Evolutionary conservation across 192 early-diverging fungal genomes (phyloP).

Genomic region (Haplosporangium gracile): DNA sequence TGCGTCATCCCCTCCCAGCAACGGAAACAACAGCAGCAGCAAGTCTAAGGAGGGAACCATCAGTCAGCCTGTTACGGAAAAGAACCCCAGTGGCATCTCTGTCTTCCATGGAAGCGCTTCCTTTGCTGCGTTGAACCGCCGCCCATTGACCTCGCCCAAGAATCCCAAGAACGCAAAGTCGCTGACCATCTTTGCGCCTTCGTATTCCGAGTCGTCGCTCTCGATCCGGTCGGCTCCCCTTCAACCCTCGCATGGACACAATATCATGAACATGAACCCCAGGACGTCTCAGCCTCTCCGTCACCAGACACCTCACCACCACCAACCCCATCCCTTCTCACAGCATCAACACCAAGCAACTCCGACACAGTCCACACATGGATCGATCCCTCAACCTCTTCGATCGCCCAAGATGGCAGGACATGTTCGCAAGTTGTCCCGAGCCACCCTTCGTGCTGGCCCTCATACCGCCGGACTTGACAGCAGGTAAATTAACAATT

Average conservation of each 20-base stretch:
- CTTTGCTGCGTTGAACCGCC: slow-evolving; percentile 35
- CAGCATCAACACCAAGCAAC: slow-evolving; percentile 21
- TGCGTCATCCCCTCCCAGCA: not conserved
- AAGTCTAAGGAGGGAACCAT: not conserved
- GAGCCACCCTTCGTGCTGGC: slow-evolving; percentile 33
- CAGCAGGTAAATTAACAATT: slow-evolving; percentile 23
- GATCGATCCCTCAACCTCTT: slow-evolving; percentile 37
- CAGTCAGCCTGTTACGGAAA: slow-evolving; percentile 47
- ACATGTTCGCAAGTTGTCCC: slow-evolving; percentile 29
- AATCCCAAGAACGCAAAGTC: slow-evolving; percentile 64
- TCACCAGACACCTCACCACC: slow-evolving; percentile 29
- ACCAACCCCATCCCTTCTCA: slow-evolving; percentile 41
- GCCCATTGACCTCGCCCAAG: slow-evolving; percentile 55
- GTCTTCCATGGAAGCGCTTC: slow-evolving; percentile 51
- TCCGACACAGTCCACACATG: slow-evolving; percentile 5
- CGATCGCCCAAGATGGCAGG: slow-evolving; percentile 40
- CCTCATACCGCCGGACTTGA: slow-evolving; percentile 40
- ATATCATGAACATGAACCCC: slow-evolving; percentile 48
- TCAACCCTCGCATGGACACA: slow-evolving; percentile 56
- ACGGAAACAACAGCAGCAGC: slow-evolving; percentile 23
- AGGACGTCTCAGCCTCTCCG: slow-evolving; percentile 44
- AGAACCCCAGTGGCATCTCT: slow-evolving; percentile 41
- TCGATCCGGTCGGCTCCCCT: slow-evolving; percentile 64
- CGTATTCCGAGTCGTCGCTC: slow-evolving; percentile 59
- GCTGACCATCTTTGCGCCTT: slow-evolving; percentile 66